Conservation (phyloP, 441 rosid species). For the Omphalea diandra region DNA sequence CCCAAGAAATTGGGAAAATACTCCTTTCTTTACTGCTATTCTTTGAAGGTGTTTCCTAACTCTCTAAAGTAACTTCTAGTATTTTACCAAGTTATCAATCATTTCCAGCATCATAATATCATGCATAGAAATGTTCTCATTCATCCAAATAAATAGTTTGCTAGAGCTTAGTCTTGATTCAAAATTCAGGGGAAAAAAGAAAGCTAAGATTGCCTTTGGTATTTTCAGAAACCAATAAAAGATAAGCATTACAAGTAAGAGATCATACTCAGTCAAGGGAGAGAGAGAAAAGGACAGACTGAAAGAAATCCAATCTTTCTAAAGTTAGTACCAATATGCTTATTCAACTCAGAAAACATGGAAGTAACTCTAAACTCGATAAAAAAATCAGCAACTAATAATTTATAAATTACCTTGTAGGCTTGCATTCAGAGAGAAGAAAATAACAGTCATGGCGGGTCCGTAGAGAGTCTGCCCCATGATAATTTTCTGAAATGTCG, state of each 20-base stretch:
- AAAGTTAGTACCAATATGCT: background rate
- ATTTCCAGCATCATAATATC: background rate
- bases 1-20: background rate
- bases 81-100: background rate
- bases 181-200: background rate
- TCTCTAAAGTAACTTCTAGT: background rate
- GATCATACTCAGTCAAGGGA: background rate
- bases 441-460: constrained; percentile 67
- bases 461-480: constrained; percentile 77
- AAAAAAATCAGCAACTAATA: background rate
- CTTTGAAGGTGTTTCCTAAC: background rate
- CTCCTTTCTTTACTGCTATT: background rate
- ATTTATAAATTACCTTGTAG: constrained; percentile 55
- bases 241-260: background rate
- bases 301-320: background rate
- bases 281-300: background rate
- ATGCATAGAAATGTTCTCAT: background rate
- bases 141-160: background rate
- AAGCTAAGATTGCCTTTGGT: background rate
- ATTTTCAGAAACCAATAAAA: background rate
- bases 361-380: background rate
- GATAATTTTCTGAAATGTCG: constrained; percentile 77
- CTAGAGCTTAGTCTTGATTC: background rate
- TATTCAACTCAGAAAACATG: background rate
- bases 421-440: constrained; percentile 67